Base-by-base conservation (phyloP, 192 early-diverging fungal species). In the Backusella morwellensis region DNA sequence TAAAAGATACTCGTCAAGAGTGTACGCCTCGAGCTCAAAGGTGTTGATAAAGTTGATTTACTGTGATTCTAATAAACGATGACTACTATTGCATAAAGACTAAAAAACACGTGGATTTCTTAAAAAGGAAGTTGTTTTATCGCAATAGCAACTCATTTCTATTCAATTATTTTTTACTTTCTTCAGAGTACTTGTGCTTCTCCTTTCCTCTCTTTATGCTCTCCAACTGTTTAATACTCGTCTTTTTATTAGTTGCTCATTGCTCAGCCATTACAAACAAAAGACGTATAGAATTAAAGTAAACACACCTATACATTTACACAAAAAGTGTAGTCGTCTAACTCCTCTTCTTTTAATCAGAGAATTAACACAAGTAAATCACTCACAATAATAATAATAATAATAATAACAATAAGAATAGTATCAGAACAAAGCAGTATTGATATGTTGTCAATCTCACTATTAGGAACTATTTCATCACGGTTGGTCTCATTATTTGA, bases 401-500 rank as follows among this genome's bases (percentile, higher is more conserved):
- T 29, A 29, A 32, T 2, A 32, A 32, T 32, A 32, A 3, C 2
- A 32, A 32, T 2, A 3, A 32, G 32, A 32, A 3, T 3, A 32
- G 1, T 29, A 15, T 11, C 6, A 12, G 42, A 50, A 50, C 17
- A 50, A 19, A n/a, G 17, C 4, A 50, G 17, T 50, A 19, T 17
- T n/a, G 17, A 50, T n/a, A n/a, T n/a, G 21, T n/a, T n/a, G 17
- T 50, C 6, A 6, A 19, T 50, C 15, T 44, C 14, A 44, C 14
- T 44, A 5, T 17, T 79, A 89, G 83, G 88, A 91, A 54, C 88
- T 93, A 84, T 93, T 95, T 68, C 84, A 87, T 86, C 94, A 95
- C 79, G 93, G 92, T 19, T 97, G 89, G 78, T 76, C 91, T 66
- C 90, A 86, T 3, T 97, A 97, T 76, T 91, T 96, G 87, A 75